Evolutionary conservation across 495 filamentous ascomycete species (phyloP).

Genomic region (Hyaloscypha variabilis): DNA sequence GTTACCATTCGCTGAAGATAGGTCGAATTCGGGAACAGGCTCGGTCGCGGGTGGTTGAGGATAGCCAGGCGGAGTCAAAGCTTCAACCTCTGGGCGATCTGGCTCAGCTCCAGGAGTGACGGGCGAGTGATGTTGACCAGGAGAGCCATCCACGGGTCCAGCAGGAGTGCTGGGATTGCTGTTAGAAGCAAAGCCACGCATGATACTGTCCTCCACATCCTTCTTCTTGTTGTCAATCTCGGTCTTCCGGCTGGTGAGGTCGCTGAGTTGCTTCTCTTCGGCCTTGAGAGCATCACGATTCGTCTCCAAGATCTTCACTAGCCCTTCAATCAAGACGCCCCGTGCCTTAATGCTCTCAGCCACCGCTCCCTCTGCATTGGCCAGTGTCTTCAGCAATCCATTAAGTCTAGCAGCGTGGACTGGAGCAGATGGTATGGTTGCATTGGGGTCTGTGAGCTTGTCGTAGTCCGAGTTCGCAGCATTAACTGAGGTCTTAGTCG

Average conservation of each 20-base stretch:
- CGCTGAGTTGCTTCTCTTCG: slow-evolving; percentile 65
- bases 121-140: slow-evolving; percentile 31
- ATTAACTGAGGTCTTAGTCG: slow-evolving; percentile 61
- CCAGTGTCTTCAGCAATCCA: slow-evolving; percentile 82
- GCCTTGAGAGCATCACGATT: slow-evolving; percentile 68
- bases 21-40: slow-evolving; percentile 31
- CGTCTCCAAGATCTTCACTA: slow-evolving; percentile 79
- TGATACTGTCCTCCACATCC: slow-evolving; percentile 87
- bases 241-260: slow-evolving; percentile 60
- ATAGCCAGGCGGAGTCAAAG: slow-evolving; percentile 73
- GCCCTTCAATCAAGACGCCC: slow-evolving; percentile 69
- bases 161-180: slow-evolving; percentile 44
- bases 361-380: slow-evolving; percentile 89
- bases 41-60: slow-evolving; percentile 36
- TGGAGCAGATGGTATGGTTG: slow-evolving; percentile 70
- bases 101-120: slow-evolving; percentile 49
- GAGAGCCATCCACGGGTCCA: slow-evolving; percentile 34
- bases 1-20: slow-evolving; percentile 35
- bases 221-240: slow-evolving; percentile 76
- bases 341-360: slow-evolving; percentile 89
- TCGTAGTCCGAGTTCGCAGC: slow-evolving; percentile 79
- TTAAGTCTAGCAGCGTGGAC: slow-evolving; percentile 91
- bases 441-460: slow-evolving; percentile 72
- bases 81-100: slow-evolving; percentile 77
- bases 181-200: slow-evolving; percentile 69